A percentile compares a stretch with the other conserved stretches of the same genome.
Conservation (phyloP, 169 alveolate genomes). For the Pseudocohnilembus persalinus region DNA sequence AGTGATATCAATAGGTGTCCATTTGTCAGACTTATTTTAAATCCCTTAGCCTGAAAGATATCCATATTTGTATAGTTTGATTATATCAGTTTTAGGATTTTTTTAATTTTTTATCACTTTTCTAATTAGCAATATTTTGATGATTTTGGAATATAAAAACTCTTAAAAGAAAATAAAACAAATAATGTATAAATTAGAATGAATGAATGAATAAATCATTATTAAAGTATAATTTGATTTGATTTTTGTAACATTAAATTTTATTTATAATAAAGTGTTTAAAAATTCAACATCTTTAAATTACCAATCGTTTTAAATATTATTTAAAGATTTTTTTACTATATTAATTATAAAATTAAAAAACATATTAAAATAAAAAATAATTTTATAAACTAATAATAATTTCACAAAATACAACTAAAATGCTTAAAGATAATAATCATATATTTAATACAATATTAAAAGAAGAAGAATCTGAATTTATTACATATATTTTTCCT, state of each 20-base stretch:
- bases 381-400: no score
- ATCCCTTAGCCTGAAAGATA: conserved; percentile 57
- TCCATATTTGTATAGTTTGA: conserved; percentile 60
- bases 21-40: conserved; percentile 45
- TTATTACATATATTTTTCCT: neutral
- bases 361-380: no score
- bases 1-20: conserved; percentile 35
- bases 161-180: neutral
- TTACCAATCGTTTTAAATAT: no score
- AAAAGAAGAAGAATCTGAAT: neutral
- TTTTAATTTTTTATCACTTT: neutral
- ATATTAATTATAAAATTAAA: no score
- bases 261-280: no score
- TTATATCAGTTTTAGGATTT: conserved; percentile 11
- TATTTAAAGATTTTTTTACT: no score
- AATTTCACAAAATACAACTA: neutral
- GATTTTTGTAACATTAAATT: no score
- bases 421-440: neutral
- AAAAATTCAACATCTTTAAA: no score
- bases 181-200: neutral
- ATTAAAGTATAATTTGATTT: no score
- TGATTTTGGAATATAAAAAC: neutral
- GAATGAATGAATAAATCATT: neutral
- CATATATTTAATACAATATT: neutral
- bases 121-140: neutral